Percentiles rank a stretch among this genome's conserved stretches.
Evolutionary conservation across 495 filamentous ascomycete genomes (phyloP).

Genomic region (Neurospora discreta): DNA sequence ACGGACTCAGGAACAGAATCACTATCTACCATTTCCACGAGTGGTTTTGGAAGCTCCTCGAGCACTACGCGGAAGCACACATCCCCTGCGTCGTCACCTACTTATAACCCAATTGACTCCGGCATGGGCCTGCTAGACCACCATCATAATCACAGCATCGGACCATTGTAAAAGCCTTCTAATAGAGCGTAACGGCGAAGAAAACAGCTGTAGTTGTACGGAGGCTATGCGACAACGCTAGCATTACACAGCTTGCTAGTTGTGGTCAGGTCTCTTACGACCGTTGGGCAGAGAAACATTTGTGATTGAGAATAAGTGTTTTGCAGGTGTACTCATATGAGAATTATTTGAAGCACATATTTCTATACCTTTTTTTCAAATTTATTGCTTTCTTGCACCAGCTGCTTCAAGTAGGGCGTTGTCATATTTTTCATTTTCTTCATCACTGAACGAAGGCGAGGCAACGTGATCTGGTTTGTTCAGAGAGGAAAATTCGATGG

Average conservation of each 20-base stretch:
- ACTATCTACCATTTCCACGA: background rate
- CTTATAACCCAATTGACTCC: slow-evolving; percentile 11
- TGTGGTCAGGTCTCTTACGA: background rate
- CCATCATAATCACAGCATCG: slow-evolving; percentile 11
- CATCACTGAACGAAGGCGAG: background rate
- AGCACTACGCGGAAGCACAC: background rate
- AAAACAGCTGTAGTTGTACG: background rate
- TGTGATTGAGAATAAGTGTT: background rate
- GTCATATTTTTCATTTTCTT: background rate
- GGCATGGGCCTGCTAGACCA: slow-evolving; percentile 16
- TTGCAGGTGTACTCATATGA: background rate
- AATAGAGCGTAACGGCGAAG: background rate
- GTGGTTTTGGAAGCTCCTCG: background rate
- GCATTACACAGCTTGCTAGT: background rate
- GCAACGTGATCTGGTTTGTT: background rate
- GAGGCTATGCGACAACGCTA: background rate
- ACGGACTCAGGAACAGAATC: background rate
- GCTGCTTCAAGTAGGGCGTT: background rate
- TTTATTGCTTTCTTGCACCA: background rate
- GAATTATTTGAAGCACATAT: background rate
- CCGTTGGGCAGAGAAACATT: background rate
- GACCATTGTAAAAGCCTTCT: background rate
- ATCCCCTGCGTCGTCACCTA: background rate
- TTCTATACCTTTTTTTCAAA: background rate
- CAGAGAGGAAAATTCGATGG: background rate